Percentiles rank a stretch among this genome's conserved stretches.
phyloP scores from a whole-genome alignment of 106 monocot genomes.

The Dendrobium chrysotoxum region DNA sequence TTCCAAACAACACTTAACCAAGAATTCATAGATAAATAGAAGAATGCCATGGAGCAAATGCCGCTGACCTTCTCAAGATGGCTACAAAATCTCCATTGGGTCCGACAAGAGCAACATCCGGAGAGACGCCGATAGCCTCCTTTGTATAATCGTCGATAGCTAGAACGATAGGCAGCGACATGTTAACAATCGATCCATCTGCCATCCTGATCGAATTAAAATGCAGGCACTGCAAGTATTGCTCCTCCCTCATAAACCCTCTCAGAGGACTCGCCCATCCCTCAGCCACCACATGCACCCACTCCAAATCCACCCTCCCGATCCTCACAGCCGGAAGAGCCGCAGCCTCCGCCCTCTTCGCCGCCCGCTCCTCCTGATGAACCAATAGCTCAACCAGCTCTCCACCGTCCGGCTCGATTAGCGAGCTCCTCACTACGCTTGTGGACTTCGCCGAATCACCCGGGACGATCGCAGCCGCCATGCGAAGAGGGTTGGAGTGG shows the following conservation, averaged over 20 bases:
- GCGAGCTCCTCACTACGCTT: slow-evolving; percentile 38
- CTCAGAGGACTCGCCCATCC: slow-evolving; percentile 97
- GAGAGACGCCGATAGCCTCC: slow-evolving; percentile 38
- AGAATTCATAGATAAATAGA: not conserved
- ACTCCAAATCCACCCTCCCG: slow-evolving; percentile 62
- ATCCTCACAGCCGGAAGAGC: slow-evolving; percentile 44
- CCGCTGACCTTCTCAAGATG: slow-evolving; percentile 53
- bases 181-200: slow-evolving; percentile 79
- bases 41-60: slow-evolving; percentile 1
- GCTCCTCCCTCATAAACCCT: slow-evolving; percentile 93
- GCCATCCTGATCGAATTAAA: slow-evolving; percentile 66
- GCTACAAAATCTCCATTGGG: slow-evolving; percentile 58
- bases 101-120: slow-evolving; percentile 56
- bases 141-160: slow-evolving; percentile 54
- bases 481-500: slow-evolving; percentile 17
- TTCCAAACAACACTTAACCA: not conserved
- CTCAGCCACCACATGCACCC: slow-evolving; percentile 88
- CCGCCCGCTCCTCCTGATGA: slow-evolving; percentile 26
- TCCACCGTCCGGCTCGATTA: slow-evolving; percentile 95
- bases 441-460: not conserved
- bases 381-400: slow-evolving; percentile 63
- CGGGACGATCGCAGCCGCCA: slow-evolving; percentile 2
- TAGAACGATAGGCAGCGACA: slow-evolving; percentile 97
- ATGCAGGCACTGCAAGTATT: slow-evolving; percentile 90
- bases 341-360: slow-evolving; percentile 46